A percentile compares a stretch with the other conserved stretches of the same genome.
These are phyloP conservation scores for Leccinum griseonigrum DNA, from an alignment of 1,284 basidiomycete genomes.

Conservation along the genomic window DNA sequence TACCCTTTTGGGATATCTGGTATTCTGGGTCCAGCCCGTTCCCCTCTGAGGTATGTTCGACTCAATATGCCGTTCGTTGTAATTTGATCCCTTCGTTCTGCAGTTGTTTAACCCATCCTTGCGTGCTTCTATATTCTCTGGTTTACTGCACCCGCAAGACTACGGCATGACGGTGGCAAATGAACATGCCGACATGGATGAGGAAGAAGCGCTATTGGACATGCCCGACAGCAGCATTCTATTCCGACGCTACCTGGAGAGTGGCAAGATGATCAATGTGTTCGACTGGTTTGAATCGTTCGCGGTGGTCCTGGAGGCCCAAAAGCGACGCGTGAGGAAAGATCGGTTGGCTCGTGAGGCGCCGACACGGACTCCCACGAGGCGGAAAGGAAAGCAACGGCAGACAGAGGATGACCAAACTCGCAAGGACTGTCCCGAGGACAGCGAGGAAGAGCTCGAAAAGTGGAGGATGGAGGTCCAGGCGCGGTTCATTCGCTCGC, in stretches of 20 bases:
- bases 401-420: constrained; percentile 19
- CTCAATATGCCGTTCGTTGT: background rate
- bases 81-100: constrained; percentile 13
- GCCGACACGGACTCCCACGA: constrained; percentile 20
- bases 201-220: constrained; percentile 39
- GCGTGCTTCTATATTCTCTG: constrained; percentile 55
- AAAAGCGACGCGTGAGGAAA: constrained; percentile 34
- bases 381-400: constrained; percentile 28
- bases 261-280: constrained; percentile 75
- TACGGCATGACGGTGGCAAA: constrained; percentile 32
- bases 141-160: constrained; percentile 56
- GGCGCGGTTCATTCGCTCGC: constrained; percentile 69
- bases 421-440: constrained; percentile 17
- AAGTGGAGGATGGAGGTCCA: constrained; percentile 64
- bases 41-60: constrained; percentile 53
- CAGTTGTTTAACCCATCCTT: constrained; percentile 71
- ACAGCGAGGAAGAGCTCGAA: constrained; percentile 42
- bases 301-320: constrained; percentile 55
- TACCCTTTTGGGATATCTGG: constrained; percentile 66
- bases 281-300: constrained; percentile 83
- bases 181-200: constrained; percentile 16
- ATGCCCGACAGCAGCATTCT: constrained; percentile 71
- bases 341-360: constrained; percentile 13
- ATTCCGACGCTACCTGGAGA: constrained; percentile 72
- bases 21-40: constrained; percentile 62